Evolutionary conservation across 768 basidiomycete genomes (phyloP), one percentile per base, ranked within the genome.

Genomic region (Pleurotus djamor): DNA sequence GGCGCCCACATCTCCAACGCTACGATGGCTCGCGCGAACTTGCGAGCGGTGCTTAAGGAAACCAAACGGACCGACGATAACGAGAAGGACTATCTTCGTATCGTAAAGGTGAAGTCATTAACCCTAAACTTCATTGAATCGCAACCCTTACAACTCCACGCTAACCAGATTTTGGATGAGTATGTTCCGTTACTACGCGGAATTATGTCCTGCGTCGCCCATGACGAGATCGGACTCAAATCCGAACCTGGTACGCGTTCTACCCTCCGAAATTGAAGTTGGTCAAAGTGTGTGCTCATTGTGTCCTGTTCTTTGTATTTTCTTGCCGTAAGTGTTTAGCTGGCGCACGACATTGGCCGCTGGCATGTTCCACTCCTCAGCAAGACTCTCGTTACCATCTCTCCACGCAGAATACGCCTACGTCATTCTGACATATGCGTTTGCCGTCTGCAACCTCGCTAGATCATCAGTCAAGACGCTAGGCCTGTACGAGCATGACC

Each of bases 341-440:
- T 99, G 97, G 97, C 80, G 94, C 47, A 89, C 92, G 0, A 90
- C 91, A 0, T 82, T 97, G 16, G 94, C 92, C 5, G 78, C 86
- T 4, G 87, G 83, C 56, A 64, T 87, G 16, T 85, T 93, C 68
- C 78, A 87, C 66, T 81, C 74, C 36, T 85, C 89, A 2, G 85
- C 90, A 0, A 81, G 89, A 0, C 72, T 91, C 13, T 79, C 82
- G 13, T 66, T 93, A 13, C 86, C 86, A 0, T 82, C 85, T 7
- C 77, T 97, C 6, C 79, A 91, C 64, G 86, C 91, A 13, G 97
- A 99, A 65, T 83, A 92, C 64, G 82, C 87, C 6, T 93, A 88
- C 72, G 80, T 88, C 4, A 80, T 97, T 14, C 80, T 97, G 48
- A 90, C 93, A 2, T 91, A 94, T 66, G 92, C 83, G 4, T 92